Conservation (phyloP, 2,329 filamentous ascomycete species). For the Fusarium stilboides region DNA sequence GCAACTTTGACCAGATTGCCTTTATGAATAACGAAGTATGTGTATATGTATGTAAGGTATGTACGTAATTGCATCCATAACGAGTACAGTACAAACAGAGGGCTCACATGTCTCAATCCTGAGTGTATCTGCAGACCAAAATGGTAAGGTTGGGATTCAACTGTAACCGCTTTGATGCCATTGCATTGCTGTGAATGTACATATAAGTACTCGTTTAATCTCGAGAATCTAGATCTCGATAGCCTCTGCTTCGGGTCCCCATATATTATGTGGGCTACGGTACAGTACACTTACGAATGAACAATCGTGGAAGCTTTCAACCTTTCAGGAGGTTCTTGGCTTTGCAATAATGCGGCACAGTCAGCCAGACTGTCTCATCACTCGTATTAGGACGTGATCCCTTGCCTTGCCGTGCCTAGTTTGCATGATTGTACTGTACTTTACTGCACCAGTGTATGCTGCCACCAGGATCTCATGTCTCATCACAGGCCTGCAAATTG, state of each 20-base stretch:
- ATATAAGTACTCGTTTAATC: conserved; percentile 27
- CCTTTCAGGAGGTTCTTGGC: not conserved
- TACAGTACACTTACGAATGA: not conserved
- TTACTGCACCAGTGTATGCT: conserved; percentile 3
- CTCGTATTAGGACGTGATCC: conserved; percentile 3
- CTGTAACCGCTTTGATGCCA: not conserved
- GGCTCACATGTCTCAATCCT: not conserved
- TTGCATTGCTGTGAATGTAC: conserved; percentile 2
- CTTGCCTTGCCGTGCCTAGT: conserved; percentile 10
- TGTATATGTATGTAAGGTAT: not conserved
- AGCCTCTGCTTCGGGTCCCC: conserved; percentile 16
- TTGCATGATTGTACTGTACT: not conserved
- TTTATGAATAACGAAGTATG: conserved; percentile 5
- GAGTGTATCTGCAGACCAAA: not conserved
- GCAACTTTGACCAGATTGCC: not conserved
- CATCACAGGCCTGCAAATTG: conserved; percentile 12
- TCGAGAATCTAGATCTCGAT: conserved; percentile 41
- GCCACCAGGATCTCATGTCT: not conserved
- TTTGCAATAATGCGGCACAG: conserved; percentile 16
- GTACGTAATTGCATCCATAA: not conserved
- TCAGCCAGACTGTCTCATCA: conserved; percentile 21
- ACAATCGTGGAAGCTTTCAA: not conserved
- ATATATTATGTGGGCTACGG: conserved; percentile 8
- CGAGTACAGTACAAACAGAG: not conserved
- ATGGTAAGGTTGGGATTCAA: not conserved